Evolutionary conservation across 306 rosid genomes (phyloP).

Genomic region (Pyrus betulifolia): DNA sequence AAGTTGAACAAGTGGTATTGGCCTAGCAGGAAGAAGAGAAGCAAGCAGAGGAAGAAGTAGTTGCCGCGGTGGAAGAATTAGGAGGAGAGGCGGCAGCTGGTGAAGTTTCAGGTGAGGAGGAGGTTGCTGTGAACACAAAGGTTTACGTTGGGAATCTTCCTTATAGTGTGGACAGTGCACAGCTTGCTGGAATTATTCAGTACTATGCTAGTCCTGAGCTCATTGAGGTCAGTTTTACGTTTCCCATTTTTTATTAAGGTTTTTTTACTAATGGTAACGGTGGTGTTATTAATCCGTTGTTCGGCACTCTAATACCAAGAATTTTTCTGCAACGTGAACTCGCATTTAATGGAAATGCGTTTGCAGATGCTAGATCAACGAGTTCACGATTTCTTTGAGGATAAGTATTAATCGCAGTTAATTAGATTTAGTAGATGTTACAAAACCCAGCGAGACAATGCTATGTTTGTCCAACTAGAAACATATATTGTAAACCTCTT

Average conservation of each 20-base stretch:
- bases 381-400: too few relatives aligned
- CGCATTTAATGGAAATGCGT: too few relatives aligned
- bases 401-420: too few relatives aligned
- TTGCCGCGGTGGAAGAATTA: not conserved
- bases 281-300: too few relatives aligned
- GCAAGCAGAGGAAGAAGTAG: constrained; percentile 6
- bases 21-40: not conserved
- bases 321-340: too few relatives aligned
- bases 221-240: constrained; percentile 53
- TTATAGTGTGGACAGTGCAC: constrained; percentile 87
- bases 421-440: too few relatives aligned
- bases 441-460: too few relatives aligned
- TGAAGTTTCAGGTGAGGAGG: constrained; percentile 18
- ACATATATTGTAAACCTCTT: not conserved
- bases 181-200: constrained; percentile 85
- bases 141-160: constrained; percentile 96
- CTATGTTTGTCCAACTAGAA: not conserved
- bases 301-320: too few relatives aligned
- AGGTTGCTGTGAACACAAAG: constrained; percentile 42
- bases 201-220: constrained; percentile 73
- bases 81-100: not conserved
- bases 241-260: not conserved
- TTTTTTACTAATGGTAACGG: too few relatives aligned
- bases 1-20: constrained; percentile 18
- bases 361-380: too few relatives aligned